Base-by-base conservation (phyloP, 148 eudicot species). In the Vaccinium darrowii region DNA sequence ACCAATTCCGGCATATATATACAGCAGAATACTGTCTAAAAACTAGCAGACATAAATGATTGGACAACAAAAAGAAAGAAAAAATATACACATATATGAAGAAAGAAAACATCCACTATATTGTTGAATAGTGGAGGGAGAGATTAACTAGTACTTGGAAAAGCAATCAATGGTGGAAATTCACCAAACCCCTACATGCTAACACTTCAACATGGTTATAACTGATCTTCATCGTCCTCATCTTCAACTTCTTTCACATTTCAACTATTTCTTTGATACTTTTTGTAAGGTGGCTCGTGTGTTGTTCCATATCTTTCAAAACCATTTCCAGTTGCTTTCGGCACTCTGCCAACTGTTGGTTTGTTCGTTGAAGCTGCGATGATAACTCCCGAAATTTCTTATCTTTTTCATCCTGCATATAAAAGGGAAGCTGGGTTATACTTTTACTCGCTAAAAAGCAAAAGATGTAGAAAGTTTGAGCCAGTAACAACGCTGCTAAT, bases 351-450 rank as follows among this genome's bases (percentile, higher is more conserved):
- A 83, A 56, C n/a, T 74, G 67, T 73, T 83, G 79, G 67, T 83
- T 83, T 54, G 84, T 30, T 1, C 67, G 79, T 19, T 73, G 69
- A 73, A 83, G 84, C 84, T 83, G 58, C 0, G 36, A 8, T 0
- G 84, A 83, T 39, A 83, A 74, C 69, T 74, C 79, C 52, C 84
- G 79, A n/a, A 83, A 74, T 83, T 74, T 83, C 84, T 83, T 83
- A 36, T 73, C 84, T 33, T 83, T 83, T 30, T 73, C 84, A 56
- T 83, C 84, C 84, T 83, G 78, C 69, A 57, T 8, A 73, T 54
- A 73, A 76, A 16, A 50, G 27, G 43, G 8, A 82, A 16, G 39
- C 5, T 2, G 57, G 47, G 52, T 60, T 10, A 80, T 1, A 36
- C 33, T 33, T 33, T 0, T 16, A 13, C 8, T 71, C 52, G 12